Evolutionary conservation across 495 filamentous ascomycete species (phyloP), one percentile per base, ranked within the genome.

Genomic region (Xylaria longipes): DNA sequence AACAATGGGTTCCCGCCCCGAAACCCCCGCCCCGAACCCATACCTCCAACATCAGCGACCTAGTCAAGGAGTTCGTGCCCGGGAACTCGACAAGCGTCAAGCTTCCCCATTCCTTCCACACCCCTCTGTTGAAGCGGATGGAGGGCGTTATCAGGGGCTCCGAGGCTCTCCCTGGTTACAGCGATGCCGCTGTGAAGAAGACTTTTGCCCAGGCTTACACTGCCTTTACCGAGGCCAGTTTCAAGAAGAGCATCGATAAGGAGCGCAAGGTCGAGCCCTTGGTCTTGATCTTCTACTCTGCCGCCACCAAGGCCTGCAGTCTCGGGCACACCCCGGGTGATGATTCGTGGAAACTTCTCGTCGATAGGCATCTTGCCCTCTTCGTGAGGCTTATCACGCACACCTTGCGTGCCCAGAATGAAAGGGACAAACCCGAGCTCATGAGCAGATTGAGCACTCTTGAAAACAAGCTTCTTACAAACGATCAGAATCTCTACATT

Each of bases 261-360:
- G 96, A 98, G 78, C 88, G 97, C 65, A 90, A 94, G 76, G 91
- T 97, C 27, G 97, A 99, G 80, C 94, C 97, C 75, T 82, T 98
- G 91, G 75, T 98, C 91, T 84, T 98, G 90, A 87, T 97, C 88
- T 73, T 95, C 91, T 84, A 97, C 91, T 72, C 84, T 25, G 75
- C 79, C n/a, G 83, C 84, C 4, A 83, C 94, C 41, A 97, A 97
- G 82, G 95, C 97, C 61, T 84, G 97, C 71, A 85, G 88, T 74
- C 94, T 94, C 71, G 93, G 93, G 57, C 95, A 93, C 79, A 81
- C 88, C 6, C 85, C 89, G 1, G 91, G 91, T n/a, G 95, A 98
- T 81, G 93, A 97, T 78, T 88, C 88, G 50, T 98, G 95, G 94
- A 97, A 94, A 82, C 85, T 91, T 54, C 91, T 98, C 82, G 94